Percentiles rank a stretch among this genome's conserved stretches.
Evolutionary conservation across 768 basidiomycete genomes (phyloP).

Genomic region (Lactarius trivialis): DNA sequence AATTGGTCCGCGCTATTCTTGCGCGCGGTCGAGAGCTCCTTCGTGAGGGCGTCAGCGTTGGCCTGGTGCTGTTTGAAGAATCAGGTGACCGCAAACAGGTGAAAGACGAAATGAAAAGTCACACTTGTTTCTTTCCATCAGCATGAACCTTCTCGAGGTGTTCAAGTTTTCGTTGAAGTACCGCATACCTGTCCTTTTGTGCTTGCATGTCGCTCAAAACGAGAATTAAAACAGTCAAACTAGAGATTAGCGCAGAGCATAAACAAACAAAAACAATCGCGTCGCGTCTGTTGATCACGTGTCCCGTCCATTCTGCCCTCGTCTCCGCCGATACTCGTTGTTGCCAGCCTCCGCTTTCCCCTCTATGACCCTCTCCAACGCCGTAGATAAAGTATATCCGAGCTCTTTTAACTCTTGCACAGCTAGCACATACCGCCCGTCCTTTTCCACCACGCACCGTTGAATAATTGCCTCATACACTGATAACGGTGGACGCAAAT

Average conservation of each 20-base stretch:
- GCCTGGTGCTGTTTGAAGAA: slow-evolving; percentile 43
- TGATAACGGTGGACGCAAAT: slow-evolving; percentile 43
- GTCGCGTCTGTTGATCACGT: slow-evolving; percentile 15
- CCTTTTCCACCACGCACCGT: slow-evolving; percentile 49
- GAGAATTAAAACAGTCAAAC: neutral
- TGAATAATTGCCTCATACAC: slow-evolving; percentile 57
- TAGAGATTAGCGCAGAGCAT: neutral
- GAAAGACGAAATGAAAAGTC: slow-evolving; percentile 25
- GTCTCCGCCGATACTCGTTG: neutral
- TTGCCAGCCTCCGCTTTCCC: slow-evolving; percentile 12
- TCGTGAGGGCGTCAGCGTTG: slow-evolving; percentile 53
- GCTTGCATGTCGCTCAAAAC: neutral
- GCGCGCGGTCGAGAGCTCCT: slow-evolving; percentile 46
- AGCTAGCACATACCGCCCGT: slow-evolving; percentile 58
- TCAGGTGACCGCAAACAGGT: slow-evolving; percentile 12
- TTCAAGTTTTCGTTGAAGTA: slow-evolving; percentile 56
- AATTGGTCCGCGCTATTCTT: slow-evolving; percentile 43
- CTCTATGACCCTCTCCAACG: slow-evolving; percentile 31
- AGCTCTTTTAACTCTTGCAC: slow-evolving; percentile 64
- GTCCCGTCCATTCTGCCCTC: neutral
- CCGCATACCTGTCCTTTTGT: slow-evolving; percentile 42
- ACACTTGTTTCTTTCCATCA: slow-evolving; percentile 60
- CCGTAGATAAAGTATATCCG: slow-evolving; percentile 39
- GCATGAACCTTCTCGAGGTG: slow-evolving; percentile 55
- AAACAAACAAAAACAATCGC: slow-evolving; percentile 18